Conservation (phyloP, 2,329 filamentous ascomycete species). For the Acrodontium crateriforme region DNA sequence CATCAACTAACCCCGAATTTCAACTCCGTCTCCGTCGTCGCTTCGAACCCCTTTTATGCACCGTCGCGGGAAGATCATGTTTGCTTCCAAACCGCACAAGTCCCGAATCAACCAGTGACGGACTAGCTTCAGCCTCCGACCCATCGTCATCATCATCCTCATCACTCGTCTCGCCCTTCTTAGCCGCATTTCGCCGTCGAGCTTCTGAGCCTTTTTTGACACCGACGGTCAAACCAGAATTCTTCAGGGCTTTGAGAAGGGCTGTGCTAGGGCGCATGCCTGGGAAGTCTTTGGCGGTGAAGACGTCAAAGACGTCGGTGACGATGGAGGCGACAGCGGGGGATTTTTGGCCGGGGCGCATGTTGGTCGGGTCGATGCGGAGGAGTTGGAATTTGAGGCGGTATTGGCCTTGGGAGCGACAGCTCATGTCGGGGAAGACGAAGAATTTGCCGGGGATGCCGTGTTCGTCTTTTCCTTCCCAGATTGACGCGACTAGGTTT, state of each 20-base stretch:
- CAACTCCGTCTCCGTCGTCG: no score
- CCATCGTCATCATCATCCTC: conserved; percentile 64
- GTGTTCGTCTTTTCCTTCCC: conserved; percentile 61
- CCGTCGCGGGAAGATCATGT: no score
- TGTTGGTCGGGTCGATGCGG: conserved; percentile 49
- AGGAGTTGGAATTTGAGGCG: conserved; percentile 61
- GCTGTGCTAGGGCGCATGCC: conserved; percentile 68
- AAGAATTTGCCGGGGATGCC: conserved; percentile 69
- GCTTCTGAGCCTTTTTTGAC: conserved; percentile 73
- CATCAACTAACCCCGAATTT: no score
- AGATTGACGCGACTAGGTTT: conserved; percentile 61
- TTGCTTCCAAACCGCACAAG: no score
- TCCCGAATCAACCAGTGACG: no score
- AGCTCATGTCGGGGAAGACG: conserved; percentile 71
- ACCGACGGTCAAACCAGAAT: conserved; percentile 70
- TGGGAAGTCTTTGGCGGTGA: conserved; percentile 73
- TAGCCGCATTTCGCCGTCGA: conserved; percentile 23
- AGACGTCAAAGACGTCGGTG: conserved; percentile 64
- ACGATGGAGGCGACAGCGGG: conserved; percentile 39
- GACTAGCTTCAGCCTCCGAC: neutral
- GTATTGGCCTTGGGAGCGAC: conserved; percentile 63
- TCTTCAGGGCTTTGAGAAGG: conserved; percentile 58
- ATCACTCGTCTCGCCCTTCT: conserved; percentile 26
- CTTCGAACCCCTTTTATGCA: no score
- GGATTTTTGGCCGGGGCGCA: conserved; percentile 38